Evolutionary conservation across 192 early-diverging fungal species (phyloP), one percentile per base, ranked within the genome.

Genomic region (Kickxella alabastrina): DNA sequence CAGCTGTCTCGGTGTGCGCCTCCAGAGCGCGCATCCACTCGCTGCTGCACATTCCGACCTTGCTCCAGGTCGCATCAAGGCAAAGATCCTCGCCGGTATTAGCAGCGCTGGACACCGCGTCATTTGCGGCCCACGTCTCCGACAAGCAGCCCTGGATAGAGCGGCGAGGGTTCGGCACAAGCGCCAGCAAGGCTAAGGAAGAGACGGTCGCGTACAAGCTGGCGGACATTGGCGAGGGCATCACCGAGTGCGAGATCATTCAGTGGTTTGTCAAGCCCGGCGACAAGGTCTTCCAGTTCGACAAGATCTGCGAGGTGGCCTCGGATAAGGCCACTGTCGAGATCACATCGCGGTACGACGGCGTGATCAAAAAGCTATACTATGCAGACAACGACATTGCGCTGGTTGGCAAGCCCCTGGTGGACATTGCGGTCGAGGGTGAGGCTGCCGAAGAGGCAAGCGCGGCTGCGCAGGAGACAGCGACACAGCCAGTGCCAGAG

Each of bases 301-400:
- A 92, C 54, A 89, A 87, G 65, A 86, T 98, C 32, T 95, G 92
- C 60, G 96, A 98, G 57, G 94, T 98, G 22, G 94, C 96, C 49
- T 93, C 91, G 10, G 96, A 98, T 74, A 98, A 98, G 79, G 96
- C 96, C 9, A 87, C 96, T n/a, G 96, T 95, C 8, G 93, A 98
- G 72, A 97, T 98, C 70, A 92, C 96, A 17, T 95, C 92, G 18
- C 83, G 96, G 7, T 98, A 84, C 59, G 88, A 93, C 51, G 96
- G 96, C 35, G 79, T 76, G 13, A 79, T 98, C 37, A 77, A 60
- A 14, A 85, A 89, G 52, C 77, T 98, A 4, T 68, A 95, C 66
- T 87, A 95, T 68, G 75, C 82, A 29, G 80, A 83, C 19, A 89
- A 89, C 51, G 91, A 92, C 29, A 90, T 98, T 75, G 96, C 96